A percentile compares a stretch with the other conserved stretches of the same genome.
phyloP scores from a whole-genome alignment of 768 basidiomycete species.

The Termitomyces sp. region DNA sequence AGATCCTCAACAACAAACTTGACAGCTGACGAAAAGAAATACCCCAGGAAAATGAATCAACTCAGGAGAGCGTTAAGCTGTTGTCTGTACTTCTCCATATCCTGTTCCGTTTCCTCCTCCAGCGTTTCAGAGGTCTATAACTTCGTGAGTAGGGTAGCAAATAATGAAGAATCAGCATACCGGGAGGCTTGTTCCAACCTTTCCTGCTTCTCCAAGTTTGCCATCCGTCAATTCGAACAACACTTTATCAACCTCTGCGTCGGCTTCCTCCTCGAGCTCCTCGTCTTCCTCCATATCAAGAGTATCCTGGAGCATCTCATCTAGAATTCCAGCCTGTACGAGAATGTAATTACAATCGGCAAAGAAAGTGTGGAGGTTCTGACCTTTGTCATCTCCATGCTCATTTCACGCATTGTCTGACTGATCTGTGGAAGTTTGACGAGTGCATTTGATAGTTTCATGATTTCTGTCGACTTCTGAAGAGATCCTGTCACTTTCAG shows the following conservation, averaged over 20 bases:
- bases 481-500: conserved; percentile 95
- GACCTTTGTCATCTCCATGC: conserved; percentile 99
- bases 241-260: conserved; percentile 96
- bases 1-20: neutral
- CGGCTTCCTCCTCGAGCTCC: conserved; percentile 94
- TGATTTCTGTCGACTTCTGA: conserved; percentile 97
- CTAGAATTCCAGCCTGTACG: conserved; percentile 91
- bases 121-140: conserved; percentile 46
- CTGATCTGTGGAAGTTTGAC: conserved; percentile 91
- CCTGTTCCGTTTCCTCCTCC: conserved; percentile 81
- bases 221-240: conserved; percentile 94
- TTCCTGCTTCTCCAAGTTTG: conserved; percentile 85
- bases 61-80: conserved; percentile 88
- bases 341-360: neutral
- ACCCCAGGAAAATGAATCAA: conserved; percentile 23
- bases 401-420: conserved; percentile 95
- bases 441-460: conserved; percentile 94
- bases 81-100: conserved; percentile 88
- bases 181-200: conserved; percentile 69
- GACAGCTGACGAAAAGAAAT: neutral
- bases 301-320: conserved; percentile 96
- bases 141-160: conserved; percentile 30
- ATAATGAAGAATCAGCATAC: conserved; percentile 44
- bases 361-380: conserved; percentile 10
- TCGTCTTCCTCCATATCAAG: conserved; percentile 92